Conservation (phyloP, 177 flowering plant species). For the Viscum album region DNA sequence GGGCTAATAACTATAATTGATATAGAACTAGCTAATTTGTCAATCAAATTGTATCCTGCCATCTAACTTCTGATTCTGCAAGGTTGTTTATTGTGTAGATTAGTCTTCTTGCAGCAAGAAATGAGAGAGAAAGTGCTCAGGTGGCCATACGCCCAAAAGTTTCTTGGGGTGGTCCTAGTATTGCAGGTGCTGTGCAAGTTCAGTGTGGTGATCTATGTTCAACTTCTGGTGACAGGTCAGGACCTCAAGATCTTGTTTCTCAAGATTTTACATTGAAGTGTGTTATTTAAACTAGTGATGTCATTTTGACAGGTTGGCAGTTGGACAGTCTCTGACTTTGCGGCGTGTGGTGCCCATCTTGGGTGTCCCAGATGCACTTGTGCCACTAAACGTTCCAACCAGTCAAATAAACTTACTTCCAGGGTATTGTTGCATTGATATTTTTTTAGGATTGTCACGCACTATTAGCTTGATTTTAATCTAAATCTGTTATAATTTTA, state of each 20-base stretch:
- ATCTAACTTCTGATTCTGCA: conserved; percentile 3
- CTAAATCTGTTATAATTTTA: no score
- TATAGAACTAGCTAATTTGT: no score
- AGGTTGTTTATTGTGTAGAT: conserved; percentile 33
- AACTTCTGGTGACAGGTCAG: conserved; percentile 77
- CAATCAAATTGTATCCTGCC: no score
- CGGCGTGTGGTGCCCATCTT: conserved; percentile 76
- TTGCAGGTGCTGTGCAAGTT: conserved; percentile 70
- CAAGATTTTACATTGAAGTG: background rate
- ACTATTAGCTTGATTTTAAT: no score
- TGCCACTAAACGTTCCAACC: conserved; percentile 71
- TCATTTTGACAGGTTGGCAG: conserved; percentile 45
- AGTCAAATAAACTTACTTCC: conserved; percentile 55
- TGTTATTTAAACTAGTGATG: conserved; percentile 8
- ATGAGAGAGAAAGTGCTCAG: conserved; percentile 89
- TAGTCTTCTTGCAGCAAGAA: conserved; percentile 77
- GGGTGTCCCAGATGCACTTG: conserved; percentile 99
- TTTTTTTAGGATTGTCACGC: background rate
- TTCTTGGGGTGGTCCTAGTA: conserved; percentile 57
- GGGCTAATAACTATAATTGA: no score
- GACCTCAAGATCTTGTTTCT: conserved; percentile 11
- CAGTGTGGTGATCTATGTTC: conserved; percentile 76
- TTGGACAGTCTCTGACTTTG: conserved; percentile 56
- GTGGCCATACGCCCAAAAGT: conserved; percentile 83
- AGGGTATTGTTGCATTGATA: conserved; percentile 44